A percentile compares a stretch with the other conserved stretches of the same genome.
Conservation (phyloP, 306 rosid genomes). For the Begonia masoniana region DNA sequence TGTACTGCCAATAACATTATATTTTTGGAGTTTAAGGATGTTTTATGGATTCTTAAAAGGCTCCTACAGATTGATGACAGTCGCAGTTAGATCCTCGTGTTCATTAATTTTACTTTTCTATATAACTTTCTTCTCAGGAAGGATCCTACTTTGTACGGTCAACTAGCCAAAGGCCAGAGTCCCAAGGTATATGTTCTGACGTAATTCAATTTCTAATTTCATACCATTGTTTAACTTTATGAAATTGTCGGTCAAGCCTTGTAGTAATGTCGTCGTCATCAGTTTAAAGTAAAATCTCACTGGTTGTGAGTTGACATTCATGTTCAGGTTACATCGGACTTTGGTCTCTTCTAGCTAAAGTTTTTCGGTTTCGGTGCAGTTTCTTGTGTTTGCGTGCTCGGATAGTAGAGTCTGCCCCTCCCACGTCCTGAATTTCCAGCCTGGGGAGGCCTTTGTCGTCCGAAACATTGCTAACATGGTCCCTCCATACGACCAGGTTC, state of each 20-base stretch:
- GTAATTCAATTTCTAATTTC: neutral
- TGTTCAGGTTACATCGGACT: no score
- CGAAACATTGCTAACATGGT: constrained; percentile 98
- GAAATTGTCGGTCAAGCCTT: no score
- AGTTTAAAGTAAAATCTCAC: neutral
- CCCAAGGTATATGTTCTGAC: constrained; percentile 52
- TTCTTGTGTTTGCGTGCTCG: constrained; percentile 93
- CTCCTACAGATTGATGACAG: neutral
- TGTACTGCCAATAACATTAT: no score
- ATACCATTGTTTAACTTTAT: no score
- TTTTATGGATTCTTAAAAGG: neutral
- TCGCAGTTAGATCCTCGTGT: no score
- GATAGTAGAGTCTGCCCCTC: constrained; percentile 97
- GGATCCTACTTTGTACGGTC: constrained; percentile 47
- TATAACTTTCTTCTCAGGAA: constrained; percentile 28
- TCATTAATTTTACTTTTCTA: no score
- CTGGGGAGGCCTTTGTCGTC: constrained; percentile 87
- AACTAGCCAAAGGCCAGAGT: constrained; percentile 73
- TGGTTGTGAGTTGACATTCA: neutral
- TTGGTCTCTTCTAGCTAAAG: no score
- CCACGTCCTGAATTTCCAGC: constrained; percentile 78
- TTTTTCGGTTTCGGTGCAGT: constrained; percentile 25
- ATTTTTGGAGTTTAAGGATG: neutral
- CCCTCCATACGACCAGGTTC: constrained; percentile 81
- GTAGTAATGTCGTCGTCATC: no score